These are phyloP conservation scores for Hyphopichia burtonii DNA, from an alignment of 1,139 yeast genomes.

Conservation along the genomic window DNA sequence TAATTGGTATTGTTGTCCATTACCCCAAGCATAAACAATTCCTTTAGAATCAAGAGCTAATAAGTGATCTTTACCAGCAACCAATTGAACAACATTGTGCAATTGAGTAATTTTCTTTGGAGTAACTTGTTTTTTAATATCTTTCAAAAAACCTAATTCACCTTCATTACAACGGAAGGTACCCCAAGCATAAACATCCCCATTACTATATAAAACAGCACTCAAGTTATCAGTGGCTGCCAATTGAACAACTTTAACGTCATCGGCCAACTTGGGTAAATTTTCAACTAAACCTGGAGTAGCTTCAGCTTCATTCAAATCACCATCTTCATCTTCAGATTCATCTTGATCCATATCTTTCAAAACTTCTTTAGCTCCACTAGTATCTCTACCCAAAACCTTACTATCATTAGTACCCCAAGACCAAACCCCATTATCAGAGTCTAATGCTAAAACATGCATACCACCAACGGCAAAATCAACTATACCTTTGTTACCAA, in stretches of 20 bases:
- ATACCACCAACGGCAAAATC: slow-evolving; percentile 95
- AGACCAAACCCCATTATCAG: slow-evolving; percentile 77
- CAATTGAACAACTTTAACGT: slow-evolving; percentile 61
- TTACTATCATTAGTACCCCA: slow-evolving; percentile 98
- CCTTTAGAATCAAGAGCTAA: slow-evolving; percentile 83
- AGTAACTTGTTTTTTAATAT: slow-evolving; percentile 55
- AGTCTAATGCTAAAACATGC: slow-evolving; percentile 83
- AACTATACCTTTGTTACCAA: slow-evolving; percentile 56
- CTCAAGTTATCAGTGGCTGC: slow-evolving; percentile 95
- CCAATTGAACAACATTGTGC: slow-evolving; percentile 76
- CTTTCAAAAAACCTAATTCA: slow-evolving; percentile 72
- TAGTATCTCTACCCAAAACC: slow-evolving; percentile 84
- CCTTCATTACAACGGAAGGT: slow-evolving; percentile 95
- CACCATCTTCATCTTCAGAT: slow-evolving; percentile 76
- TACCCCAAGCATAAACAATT: slow-evolving; percentile 94
- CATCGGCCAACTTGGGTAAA: slow-evolving; percentile 51
- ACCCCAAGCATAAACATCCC: slow-evolving; percentile 97
- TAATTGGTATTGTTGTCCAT: slow-evolving; percentile 88
- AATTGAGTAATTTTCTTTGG: slow-evolving; percentile 68
- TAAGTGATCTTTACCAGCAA: slow-evolving; percentile 90
- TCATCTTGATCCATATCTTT: slow-evolving; percentile 66
- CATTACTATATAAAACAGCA: slow-evolving; percentile 73
- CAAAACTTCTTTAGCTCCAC: slow-evolving; percentile 60
- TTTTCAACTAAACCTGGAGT: slow-evolving; percentile 79
- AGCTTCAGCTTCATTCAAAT: slow-evolving; percentile 81